Conservation (phyloP, 768 basidiomycete species). For the Boletus reticuloceps region DNA sequence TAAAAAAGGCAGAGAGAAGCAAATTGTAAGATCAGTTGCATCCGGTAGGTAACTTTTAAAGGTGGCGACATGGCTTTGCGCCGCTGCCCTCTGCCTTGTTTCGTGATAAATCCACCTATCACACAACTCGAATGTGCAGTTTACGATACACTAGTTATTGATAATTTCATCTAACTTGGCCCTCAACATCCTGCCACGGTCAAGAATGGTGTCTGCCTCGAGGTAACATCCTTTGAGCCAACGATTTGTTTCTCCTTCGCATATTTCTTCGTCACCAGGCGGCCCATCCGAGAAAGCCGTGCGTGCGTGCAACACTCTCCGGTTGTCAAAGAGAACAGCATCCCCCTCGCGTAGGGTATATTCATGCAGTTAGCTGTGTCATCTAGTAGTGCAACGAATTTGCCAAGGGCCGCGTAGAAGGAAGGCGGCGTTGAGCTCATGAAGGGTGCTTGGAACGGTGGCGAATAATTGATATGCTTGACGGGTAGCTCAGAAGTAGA, state of each 20-base stretch:
- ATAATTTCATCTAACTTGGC: slow-evolving; percentile 19
- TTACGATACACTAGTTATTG: not conserved
- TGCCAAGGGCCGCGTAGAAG: slow-evolving; percentile 61
- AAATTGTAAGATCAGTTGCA: slow-evolving; percentile 34
- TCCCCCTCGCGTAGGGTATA: slow-evolving; percentile 81
- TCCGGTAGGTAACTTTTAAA: not conserved
- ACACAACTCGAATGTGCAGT: not conserved
- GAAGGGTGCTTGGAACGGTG: slow-evolving; percentile 91
- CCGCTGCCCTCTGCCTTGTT: not conserved
- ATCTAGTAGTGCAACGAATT: slow-evolving; percentile 60
- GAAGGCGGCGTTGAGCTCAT: slow-evolving; percentile 43
- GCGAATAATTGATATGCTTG: slow-evolving; percentile 83
- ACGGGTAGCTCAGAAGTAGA: slow-evolving; percentile 34
- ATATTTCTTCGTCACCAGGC: slow-evolving; percentile 28
- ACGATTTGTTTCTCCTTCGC: slow-evolving; percentile 54
- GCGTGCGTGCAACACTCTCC: slow-evolving; percentile 84
- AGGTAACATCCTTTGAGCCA: slow-evolving; percentile 93
- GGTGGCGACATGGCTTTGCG: not conserved
- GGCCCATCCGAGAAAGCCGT: slow-evolving; percentile 60
- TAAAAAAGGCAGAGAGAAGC: slow-evolving; percentile 48
- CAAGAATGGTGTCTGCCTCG: slow-evolving; percentile 63
- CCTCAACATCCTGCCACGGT: slow-evolving; percentile 54
- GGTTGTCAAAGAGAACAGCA: slow-evolving; percentile 88
- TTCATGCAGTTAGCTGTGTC: slow-evolving; percentile 48
- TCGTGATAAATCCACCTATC: not conserved